These are phyloP conservation scores for Aeminium ludgeri DNA, from an alignment of 495 filamentous ascomycete genomes.

Conservation along the genomic window DNA sequence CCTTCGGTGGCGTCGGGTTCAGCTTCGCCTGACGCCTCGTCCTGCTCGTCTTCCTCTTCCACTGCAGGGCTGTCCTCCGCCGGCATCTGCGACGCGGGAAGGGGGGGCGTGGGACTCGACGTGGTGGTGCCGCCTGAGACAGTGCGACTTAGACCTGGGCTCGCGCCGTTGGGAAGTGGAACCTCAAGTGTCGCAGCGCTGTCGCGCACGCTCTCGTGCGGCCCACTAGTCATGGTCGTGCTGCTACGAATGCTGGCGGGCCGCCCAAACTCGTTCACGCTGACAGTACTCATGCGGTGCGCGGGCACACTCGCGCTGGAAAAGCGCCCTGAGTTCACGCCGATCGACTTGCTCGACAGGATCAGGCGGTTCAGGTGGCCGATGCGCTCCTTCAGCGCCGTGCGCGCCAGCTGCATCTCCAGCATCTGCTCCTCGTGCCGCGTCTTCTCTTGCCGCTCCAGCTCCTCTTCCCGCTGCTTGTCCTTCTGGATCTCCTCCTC, in stretches of 20 bases:
- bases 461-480: constrained; percentile 46
- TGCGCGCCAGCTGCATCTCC: constrained; percentile 92
- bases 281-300: constrained; percentile 35
- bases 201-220: not conserved
- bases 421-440: constrained; percentile 94
- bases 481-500: constrained; percentile 40
- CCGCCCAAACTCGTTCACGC: constrained; percentile 30
- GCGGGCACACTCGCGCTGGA: constrained; percentile 51
- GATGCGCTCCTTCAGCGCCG: constrained; percentile 89
- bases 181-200: constrained; percentile 14
- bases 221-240: constrained; percentile 9
- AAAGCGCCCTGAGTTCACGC: constrained; percentile 53
- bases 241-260: constrained; percentile 40
- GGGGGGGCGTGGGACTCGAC: constrained; percentile 8
- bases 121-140: constrained; percentile 12
- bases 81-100: constrained; percentile 10
- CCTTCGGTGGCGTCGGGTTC: constrained; percentile 88
- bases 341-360: constrained; percentile 82
- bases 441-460: constrained; percentile 60
- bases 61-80: constrained; percentile 9
- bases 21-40: constrained; percentile 56
- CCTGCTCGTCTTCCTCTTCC: constrained; percentile 51
- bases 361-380: constrained; percentile 95
- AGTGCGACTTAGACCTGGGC: not conserved
- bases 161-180: constrained; percentile 2